phyloP scores from a whole-genome alignment of 805 yeast species.

The Brettanomyces nanus region DNA sequence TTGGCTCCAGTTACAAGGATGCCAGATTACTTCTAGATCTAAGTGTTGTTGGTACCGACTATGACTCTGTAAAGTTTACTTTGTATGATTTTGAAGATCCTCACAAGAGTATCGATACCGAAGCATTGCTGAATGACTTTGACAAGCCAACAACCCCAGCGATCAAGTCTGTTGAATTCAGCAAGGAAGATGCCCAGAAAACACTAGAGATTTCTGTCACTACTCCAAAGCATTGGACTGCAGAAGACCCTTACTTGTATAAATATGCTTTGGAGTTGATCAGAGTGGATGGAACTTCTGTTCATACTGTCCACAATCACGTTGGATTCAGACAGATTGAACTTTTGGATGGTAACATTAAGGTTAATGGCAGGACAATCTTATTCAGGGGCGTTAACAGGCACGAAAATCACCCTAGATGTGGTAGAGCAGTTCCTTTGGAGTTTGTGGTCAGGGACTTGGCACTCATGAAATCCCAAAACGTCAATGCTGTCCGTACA shows the following conservation, averaged over 20 bases:
- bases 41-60: background rate
- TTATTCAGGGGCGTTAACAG: background rate
- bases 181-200: background rate
- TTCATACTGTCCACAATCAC: background rate
- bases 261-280: background rate
- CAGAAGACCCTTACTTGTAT: background rate
- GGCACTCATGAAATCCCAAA: background rate
- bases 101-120: background rate
- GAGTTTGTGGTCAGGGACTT: background rate
- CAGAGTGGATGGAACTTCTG: background rate
- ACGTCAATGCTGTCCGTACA: background rate
- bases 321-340: background rate
- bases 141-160: background rate
- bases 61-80: background rate
- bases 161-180: background rate
- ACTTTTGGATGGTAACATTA: background rate
- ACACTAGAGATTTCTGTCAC: background rate
- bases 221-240: background rate
- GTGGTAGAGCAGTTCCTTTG: slow-evolving; percentile 1
- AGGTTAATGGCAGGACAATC: background rate
- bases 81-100: background rate
- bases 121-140: background rate
- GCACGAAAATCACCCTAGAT: background rate
- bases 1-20: background rate
- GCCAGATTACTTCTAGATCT: background rate